Base-by-base conservation (phyloP, 352 stramenopile genomes). In the Globisporangium nagaii region DNA sequence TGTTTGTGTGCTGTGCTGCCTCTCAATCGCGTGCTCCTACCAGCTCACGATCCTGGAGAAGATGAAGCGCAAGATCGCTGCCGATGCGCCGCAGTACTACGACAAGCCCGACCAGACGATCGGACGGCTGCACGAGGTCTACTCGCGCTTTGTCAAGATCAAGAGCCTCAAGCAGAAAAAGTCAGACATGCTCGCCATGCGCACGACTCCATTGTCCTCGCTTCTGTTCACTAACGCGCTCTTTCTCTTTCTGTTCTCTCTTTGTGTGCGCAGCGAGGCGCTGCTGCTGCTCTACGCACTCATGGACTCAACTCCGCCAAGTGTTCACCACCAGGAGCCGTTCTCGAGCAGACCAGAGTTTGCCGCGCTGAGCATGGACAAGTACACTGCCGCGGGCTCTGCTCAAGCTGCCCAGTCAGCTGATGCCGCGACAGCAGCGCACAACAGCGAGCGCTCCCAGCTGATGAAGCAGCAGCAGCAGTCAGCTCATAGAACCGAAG, bases 101-200 rank as follows among this genome's bases (percentile, higher is more conserved):
- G 53, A 67, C 32, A 71, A 67, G 2, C 60, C 68, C 0, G 56
- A 83, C 2, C 69, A 79, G 7, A 81, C 76, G 13, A 68, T 79
- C 22, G 66, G 63, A 30, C 67, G 69, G 12, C 62, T 93, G 4
- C 79, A 93, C n/a, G 79, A 90, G 53, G 65, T 80, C 25, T 93
- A 89, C 62, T 89, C 76, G 31, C 72, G 81, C 22, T 87, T 91
- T 55, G 73, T 88, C 61, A 82, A 84, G 53, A 79, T 88, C 36
- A 84, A 79, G 37, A 78, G 82, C 46, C 63, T 87, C 27, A 74
- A 90, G 55, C 86, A 84, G 63, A 86, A 88, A 53, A 86, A 71
- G 83, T 93, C 60, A 36, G 60, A n/a, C n/a, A n/a, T 56, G 27
- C 5, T 43, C 37, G n/a, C n/a, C n/a, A n/a, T n/a, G n/a, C n/a